These are phyloP conservation scores for Diplocarpon rosae DNA, from an alignment of 2,329 filamentous ascomycete species.

Conservation along the genomic window DNA sequence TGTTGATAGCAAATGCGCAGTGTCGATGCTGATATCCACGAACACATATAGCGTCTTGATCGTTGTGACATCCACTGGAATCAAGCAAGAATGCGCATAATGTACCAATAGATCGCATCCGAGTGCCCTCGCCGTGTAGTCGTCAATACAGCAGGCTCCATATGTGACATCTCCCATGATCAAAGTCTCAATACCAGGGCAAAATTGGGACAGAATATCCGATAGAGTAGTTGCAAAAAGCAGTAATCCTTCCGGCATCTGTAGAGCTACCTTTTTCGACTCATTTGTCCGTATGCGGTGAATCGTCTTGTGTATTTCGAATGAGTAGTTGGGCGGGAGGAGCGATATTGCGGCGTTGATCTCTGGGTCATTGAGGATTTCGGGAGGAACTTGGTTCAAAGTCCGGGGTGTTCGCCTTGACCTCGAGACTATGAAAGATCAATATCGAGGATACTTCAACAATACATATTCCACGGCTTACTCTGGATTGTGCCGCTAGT, in stretches of 20 bases:
- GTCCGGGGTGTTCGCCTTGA: conserved; percentile 64
- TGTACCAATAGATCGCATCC: conserved; percentile 92
- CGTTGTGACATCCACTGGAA: conserved; percentile 90
- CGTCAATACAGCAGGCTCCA: conserved; percentile 95
- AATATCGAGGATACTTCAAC: conserved; percentile 11
- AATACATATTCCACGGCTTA: conserved; percentile 28
- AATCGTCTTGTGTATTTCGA: conserved; percentile 97
- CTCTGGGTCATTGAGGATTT: conserved; percentile 74
- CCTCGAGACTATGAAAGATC: conserved; percentile 47
- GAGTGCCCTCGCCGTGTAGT: conserved; percentile 88
- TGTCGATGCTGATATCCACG: conserved; percentile 94
- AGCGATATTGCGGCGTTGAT: conserved; percentile 81
- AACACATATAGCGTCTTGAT: conserved; percentile 98
- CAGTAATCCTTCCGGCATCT: conserved; percentile 91
- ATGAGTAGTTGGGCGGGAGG: conserved; percentile 92
- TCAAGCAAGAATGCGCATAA: conserved; percentile 93
- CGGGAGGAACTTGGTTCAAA: conserved; percentile 81
- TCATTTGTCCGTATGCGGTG: conserved; percentile 76
- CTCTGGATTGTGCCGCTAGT: conserved; percentile 60
- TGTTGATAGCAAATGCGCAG: conserved; percentile 72
- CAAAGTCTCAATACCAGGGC: conserved; percentile 77
- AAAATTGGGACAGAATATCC: conserved; percentile 91
- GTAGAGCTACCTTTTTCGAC: conserved; percentile 78
- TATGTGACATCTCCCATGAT: conserved; percentile 99
- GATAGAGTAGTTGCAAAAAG: conserved; percentile 96